Base-by-base conservation (phyloP, 179 eudicot genomes). In the Spergularia azorica region DNA sequence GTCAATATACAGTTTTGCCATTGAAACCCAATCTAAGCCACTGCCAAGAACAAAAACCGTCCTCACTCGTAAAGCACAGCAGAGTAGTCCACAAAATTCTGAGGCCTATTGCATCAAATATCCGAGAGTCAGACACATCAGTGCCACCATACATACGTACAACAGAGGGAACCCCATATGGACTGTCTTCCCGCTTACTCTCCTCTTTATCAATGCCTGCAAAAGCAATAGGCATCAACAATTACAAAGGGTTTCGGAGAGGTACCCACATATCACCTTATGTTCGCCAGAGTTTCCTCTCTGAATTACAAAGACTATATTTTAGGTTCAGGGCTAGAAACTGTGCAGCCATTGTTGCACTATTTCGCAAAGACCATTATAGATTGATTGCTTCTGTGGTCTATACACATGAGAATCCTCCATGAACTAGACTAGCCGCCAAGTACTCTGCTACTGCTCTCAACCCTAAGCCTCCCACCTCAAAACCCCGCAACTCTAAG, bases 91-190 rank as follows among this genome's bases (percentile, higher is more conserved):
- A 66, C 56, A 13, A 58, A 32, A 17, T 41, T 43, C 72, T 18
- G 39, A 48, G 18, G 62, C 41, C 64, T 73, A 77, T 59, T 83
- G 83, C 85, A 85, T 79, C 71, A 76, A 55, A 71, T 79, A 85
- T 70, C 87, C 87, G 55, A 79, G 63, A 46, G 79, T 76, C 73
- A 85, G 69, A 79, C 83, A 77, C 68, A 82, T 77, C 36, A 85
- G 63, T 3, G 85, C 85, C 76, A 82, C 87, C 87, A 83, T 80
- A 73, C 82, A 85, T 36, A 85, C 79, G 80, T 85, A 85, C 77
- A 85, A 61, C 46, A 85, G 74, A 64, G 88, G 84, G 52, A 80
- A 85, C 6, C 88, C 88, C 76, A 77, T 46, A 73, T 83, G 78
- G 70, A 85, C 75, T 16, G 82, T 74, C 71, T 83, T 82, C 57